Conservation (phyloP, 345 rosid genomes). For the Rhodamnia rubescens region DNA sequence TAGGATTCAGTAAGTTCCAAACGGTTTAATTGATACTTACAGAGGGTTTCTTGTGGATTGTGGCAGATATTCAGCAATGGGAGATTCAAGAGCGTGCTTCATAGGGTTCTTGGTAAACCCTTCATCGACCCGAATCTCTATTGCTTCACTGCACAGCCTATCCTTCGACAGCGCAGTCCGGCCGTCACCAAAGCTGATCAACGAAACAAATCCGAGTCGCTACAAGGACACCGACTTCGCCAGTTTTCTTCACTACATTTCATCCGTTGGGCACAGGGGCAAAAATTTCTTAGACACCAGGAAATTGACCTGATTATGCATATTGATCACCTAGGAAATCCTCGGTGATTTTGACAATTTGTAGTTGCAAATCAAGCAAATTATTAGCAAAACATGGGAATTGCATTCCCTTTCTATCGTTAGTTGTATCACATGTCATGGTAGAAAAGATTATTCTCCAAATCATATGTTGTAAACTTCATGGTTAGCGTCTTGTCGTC, state of each 20-base stretch:
- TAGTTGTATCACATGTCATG: neutral
- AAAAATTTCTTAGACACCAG: constrained; percentile 20
- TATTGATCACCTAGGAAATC: neutral
- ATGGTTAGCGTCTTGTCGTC: neutral
- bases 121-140: constrained; percentile 10
- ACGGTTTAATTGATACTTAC: neutral
- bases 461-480: neutral
- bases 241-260: constrained; percentile 11
- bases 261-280: constrained; percentile 8
- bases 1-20: neutral
- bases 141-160: constrained; percentile 27
- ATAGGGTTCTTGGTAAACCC: constrained; percentile 22
- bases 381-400: neutral
- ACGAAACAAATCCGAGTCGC: constrained; percentile 12
- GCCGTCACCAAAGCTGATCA: constrained; percentile 13
- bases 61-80: constrained; percentile 33
- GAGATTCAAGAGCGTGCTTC: constrained; percentile 26
- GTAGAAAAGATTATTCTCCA: neutral
- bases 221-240: constrained; percentile 24
- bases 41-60: neutral
- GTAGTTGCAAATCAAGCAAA: neutral
- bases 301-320: constrained; percentile 4
- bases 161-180: constrained; percentile 7
- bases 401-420: neutral
- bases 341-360: neutral